Evolutionary conservation across 345 rosid genomes (phyloP), one percentile per base, ranked within the genome.

Genomic region (Populus euphratica): DNA sequence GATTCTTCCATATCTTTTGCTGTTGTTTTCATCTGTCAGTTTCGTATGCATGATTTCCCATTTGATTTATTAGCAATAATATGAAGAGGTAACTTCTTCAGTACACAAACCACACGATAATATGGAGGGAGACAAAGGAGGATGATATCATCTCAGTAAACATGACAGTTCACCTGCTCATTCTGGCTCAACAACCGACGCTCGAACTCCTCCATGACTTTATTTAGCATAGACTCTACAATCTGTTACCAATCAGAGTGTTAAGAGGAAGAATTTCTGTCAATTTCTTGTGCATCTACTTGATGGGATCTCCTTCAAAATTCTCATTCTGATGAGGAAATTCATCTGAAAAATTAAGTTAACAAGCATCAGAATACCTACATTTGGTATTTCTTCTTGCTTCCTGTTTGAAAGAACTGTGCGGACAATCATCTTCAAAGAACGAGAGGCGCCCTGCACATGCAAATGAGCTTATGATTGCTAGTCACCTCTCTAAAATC

Each of bases 21-120:
- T 70, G 81, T 73, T 73, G 82, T 38, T 81, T 83, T 89, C 69
- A 85, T 79, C 97, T 94, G 88, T 68, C 77, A 78, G 23, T 78
- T 14, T 27, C 50, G 33, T 39, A 62, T 44, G 66, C 68, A 27
- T 29, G 79, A 8, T 54, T 69, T 67, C 41, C 13, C 70, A 69
- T 49, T 70, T 23, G 21, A 23, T 39, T n/a, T 59, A 27, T 59
- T 9, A 23, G 64, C 64, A 10, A n/a, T 59, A 59, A 10, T 59
- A n/a, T 23, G 64, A n/a, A 8, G 61, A 54, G 59, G 12, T 54
- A 54, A 54, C 61, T 21, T 21, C 52, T 8, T 54, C 61, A 54
- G 23, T 21, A 2, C 61, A 14, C 52, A 2, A 13, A 47, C 18
- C 52, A 47, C 52, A 14, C 52, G 11, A n/a, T 14, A 29, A 64